Base-by-base conservation (phyloP, 1,284 basidiomycete genomes). In the Pterula multifida region DNA sequence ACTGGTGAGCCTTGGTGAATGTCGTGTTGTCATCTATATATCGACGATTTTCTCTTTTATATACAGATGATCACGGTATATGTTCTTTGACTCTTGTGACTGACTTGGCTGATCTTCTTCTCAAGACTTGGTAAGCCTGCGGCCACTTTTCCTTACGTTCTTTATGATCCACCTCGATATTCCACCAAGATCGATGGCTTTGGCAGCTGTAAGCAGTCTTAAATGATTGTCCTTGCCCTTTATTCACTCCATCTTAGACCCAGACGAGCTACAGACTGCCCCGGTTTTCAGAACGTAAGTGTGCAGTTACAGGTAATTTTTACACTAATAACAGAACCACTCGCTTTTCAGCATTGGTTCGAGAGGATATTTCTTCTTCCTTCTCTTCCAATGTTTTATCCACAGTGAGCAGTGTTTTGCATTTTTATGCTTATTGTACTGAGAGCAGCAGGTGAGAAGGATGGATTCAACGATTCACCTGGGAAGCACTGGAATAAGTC, bases 341-440 rank as follows among this genome's bases (percentile, higher is more conserved):
- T 22, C 19, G 9, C 39, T 48, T 39, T 49, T 15, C 50, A 89
- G 85, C 3, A 82, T 89, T 50, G 92, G 91, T 17, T 68, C 79
- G 2, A 71, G 88, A 57, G 89, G 85, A 17, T 94, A 92, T 66
- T 94, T 94, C 64, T 93, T 87, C 71, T 97, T 81, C 68, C 70
- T 95, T 17, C 68, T 96, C 0, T 96, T 97, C 71, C 93, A 96
- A 60, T 87, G 90, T 55, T 95, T 95, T 65, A 79, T 89, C 56
- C 83, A 85, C 55, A 74, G 86, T 85, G 58, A 57, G 76, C 57
- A 24, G 28, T 9, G 35, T 50, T 36, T 26, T 21, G 47, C 24
- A 49, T 42, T 45, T 32, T 23, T 45, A 19, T 49, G 26, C 22
- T 32, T 19, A 36, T 46, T 25, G 6, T 36, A 35, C 15, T 36